phyloP scores from a whole-genome alignment of 148 eudicot genomes.

The Persicaria tinctoria region DNA sequence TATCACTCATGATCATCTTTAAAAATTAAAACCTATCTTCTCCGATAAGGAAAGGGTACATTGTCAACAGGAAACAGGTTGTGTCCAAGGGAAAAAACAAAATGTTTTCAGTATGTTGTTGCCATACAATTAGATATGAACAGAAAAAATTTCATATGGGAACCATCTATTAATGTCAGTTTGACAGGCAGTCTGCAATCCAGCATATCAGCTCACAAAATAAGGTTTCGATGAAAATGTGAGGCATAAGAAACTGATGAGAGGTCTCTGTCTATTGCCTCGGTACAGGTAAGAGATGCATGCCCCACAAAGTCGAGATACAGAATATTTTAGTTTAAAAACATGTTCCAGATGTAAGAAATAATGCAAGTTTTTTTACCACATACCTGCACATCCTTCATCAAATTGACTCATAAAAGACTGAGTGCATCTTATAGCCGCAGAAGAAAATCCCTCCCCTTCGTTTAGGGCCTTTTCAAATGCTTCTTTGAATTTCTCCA shows the following conservation, averaged over 20 bases:
- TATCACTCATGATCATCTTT: neutral
- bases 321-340: neutral
- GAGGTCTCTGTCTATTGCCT: neutral
- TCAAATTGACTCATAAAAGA: constrained; percentile 47
- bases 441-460: constrained; percentile 68
- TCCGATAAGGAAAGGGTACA: neutral
- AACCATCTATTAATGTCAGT: neutral
- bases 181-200: neutral
- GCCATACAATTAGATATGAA: neutral
- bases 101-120: neutral
- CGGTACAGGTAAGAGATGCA: constrained; percentile 3
- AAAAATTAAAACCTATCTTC: neutral
- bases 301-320: neutral
- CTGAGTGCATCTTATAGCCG: constrained; percentile 50
- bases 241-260: neutral
- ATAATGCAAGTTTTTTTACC: neutral
- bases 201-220: neutral
- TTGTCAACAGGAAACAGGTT: neutral
- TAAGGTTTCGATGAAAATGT: neutral
- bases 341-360: neutral
- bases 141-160: neutral
- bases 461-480: constrained; percentile 63
- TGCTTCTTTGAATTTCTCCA: constrained; percentile 64
- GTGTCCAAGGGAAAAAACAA: neutral
- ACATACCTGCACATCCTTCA: constrained; percentile 66